phyloP scores from a whole-genome alignment of 2,329 filamentous ascomycete genomes.

The Ploettnerulaceae sp. region DNA sequence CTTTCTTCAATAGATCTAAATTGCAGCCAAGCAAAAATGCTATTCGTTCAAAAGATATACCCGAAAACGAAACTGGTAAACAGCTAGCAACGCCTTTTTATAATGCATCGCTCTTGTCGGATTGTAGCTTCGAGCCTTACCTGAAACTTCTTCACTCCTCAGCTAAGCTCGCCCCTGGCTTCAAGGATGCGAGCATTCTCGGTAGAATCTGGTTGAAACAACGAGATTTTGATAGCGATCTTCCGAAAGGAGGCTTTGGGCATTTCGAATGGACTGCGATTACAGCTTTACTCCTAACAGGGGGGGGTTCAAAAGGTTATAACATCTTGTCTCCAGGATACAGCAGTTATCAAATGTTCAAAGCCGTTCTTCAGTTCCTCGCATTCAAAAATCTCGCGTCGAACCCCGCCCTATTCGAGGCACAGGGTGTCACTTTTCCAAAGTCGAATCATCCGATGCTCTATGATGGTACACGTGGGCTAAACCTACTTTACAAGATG shows the following conservation, averaged over 20 bases:
- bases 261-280: constrained; percentile 87
- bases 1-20: constrained; percentile 66
- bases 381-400: constrained; percentile 66
- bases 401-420: constrained; percentile 53
- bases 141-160: constrained; percentile 69
- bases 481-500: constrained; percentile 92
- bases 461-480: constrained; percentile 67
- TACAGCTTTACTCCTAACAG: constrained; percentile 73
- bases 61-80: constrained; percentile 38
- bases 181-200: constrained; percentile 78
- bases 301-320: constrained; percentile 67
- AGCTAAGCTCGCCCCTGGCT: constrained; percentile 51
- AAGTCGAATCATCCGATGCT: constrained; percentile 59
- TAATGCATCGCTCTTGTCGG: constrained; percentile 78
- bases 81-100: constrained; percentile 70
- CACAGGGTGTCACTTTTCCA: constrained; percentile 38
- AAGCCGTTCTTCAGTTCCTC: constrained; percentile 85
- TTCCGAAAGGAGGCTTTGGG: constrained; percentile 81
- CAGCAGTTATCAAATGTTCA: constrained; percentile 91
- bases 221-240: constrained; percentile 66
- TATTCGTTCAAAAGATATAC: constrained; percentile 52
- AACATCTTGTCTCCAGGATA: constrained; percentile 72
- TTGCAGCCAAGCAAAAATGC: constrained; percentile 66
- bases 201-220: constrained; percentile 88
- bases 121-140: constrained; percentile 68